phyloP scores from a whole-genome alignment of 306 rosid species.

The Begonia fuchsioides region DNA sequence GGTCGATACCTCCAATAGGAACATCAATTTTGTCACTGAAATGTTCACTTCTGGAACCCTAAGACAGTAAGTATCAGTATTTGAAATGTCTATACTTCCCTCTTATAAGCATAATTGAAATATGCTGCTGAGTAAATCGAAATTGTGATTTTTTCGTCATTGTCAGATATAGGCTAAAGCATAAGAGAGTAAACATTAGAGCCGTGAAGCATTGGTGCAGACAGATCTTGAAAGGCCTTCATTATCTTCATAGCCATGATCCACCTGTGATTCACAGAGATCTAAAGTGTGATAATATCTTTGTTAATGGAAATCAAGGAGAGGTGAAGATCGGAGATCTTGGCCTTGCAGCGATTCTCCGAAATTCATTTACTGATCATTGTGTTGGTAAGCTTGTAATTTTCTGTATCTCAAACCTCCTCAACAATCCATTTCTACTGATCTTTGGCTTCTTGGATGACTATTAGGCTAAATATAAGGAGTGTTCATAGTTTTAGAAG shows the following conservation, averaged over 20 bases:
- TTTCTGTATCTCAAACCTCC: too few species aligned
- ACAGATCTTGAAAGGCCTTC: conserved; percentile 84
- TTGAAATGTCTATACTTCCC: conserved; percentile 1
- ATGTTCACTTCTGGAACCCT: conserved; percentile 96
- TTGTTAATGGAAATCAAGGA: conserved; percentile 90
- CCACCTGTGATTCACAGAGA: conserved; percentile 98
- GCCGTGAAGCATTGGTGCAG: conserved; percentile 96
- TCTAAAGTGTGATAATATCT: conserved; percentile 92
- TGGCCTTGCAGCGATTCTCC: conserved; percentile 79
- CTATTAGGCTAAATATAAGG: too few species aligned
- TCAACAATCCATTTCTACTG: neutral
- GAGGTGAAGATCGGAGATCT: conserved; percentile 97
- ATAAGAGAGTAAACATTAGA: conserved; percentile 63
- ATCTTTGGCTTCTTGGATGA: neutral
- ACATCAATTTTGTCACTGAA: conserved; percentile 89
- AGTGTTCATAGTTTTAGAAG: too few species aligned
- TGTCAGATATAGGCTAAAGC: conserved; percentile 70
- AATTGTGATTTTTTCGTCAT: neutral
- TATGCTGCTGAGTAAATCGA: too few species aligned
- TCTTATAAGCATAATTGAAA: neutral
- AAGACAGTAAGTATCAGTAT: conserved; percentile 47
- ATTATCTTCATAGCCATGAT: conserved; percentile 74
- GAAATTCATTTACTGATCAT: conserved; percentile 78
- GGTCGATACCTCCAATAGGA: conserved; percentile 83
- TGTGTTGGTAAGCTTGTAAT: conserved; percentile 60